Base-by-base conservation (phyloP, 768 basidiomycete genomes). In the Sarcomyxa edulis region DNA sequence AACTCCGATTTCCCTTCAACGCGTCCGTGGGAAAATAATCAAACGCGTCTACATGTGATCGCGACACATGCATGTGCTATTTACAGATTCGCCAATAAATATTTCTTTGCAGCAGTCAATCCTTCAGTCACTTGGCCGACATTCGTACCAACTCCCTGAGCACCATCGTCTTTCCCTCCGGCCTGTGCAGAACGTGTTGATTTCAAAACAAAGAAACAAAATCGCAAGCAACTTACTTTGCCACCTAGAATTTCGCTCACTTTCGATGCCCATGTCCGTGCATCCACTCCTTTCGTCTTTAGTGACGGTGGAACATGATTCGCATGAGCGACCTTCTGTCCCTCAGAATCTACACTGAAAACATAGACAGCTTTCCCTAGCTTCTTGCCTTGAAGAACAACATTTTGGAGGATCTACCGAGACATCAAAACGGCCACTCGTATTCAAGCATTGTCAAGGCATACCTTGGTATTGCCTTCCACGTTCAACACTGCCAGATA, bases 121-220 rank as follows among this genome's bases (percentile, higher is more conserved):
- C 88, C 93, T 43, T 85, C 87, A 11, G 71, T 62, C 2, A 91
- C 61, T 59, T 74, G 81, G 18, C 60, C 60, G 1, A 72, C 58
- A 44, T 88, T 71, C 3, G 68, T 61, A 21, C 96, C 96, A 10
- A 95, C 80, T 18, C 96, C 96, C 53, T 94, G 91, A 2, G 86
- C 85, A 39, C 77, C 74, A 25, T 98, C 96, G 43, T 90, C 90
- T 61, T 94, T 97, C 10, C 96, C 96, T 39, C 96, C 96, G 36
- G 91, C 91, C 90, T 93, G 40, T 7, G 37, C 39, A 43, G 20
- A 26, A 41, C 18, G 35, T 26, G 30, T 29, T 38, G 24, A 20
- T 6, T 7, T 5, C 18, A 12, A 35, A 7, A 18, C 31, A 11
- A 30, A 15, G 14, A 2, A 7, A 35, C 18, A 12, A 1, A n/a